Evolutionary conservation across 441 rosid species (phyloP), one percentile per base, ranked within the genome.

Genomic region (Euphorbia schlechtendalii): DNA sequence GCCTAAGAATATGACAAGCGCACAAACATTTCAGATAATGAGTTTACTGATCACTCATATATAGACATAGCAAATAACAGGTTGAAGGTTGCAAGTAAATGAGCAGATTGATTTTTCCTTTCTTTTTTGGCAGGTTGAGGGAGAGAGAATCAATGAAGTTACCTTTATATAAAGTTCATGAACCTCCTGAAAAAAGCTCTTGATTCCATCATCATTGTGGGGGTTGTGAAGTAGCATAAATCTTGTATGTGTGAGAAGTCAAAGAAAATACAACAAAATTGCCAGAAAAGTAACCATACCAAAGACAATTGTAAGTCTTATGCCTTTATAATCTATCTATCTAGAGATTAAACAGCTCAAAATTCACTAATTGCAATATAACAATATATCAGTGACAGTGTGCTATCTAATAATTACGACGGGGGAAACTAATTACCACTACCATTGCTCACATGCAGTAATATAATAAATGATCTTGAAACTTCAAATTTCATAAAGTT

Each of bases 161-260:
- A 89, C 99, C 94, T 94, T 94, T 46, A 94, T 84, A 59, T 89
- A 94, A 66, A 94, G 96, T 82, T 89, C 99, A 70, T 94, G 98
- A 66, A 91, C 98, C 79, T 94, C 99, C 71, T 91, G 99, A 69
- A 91, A 91, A 79, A 94, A 91, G 84, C 96, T 89, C 84, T 87
- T 94, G 78, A 94, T 91, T 46, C 97, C 99, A 66, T 94, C 99
- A 58, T 94, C 96, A 36, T 89, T 94, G 49, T 97, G 90, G 10
- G 93, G 88, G 84, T 93, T 96, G 61, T 94, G 98, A 69, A 94
- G 99, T 70, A 94, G 88, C 96, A 94, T 89, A 51, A 94, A 76
- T 65, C 96, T 80, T 1, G 96, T 94, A 84, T 94, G 96, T 89
- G 62, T 49, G 78, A 66, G 36, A 59, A 40, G 82, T 91, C 68